A percentile compares a stretch with the other conserved stretches of the same genome.
phyloP scores from a whole-genome alignment of 1,284 basidiomycete species.

The Naganishia cerealis region DNA sequence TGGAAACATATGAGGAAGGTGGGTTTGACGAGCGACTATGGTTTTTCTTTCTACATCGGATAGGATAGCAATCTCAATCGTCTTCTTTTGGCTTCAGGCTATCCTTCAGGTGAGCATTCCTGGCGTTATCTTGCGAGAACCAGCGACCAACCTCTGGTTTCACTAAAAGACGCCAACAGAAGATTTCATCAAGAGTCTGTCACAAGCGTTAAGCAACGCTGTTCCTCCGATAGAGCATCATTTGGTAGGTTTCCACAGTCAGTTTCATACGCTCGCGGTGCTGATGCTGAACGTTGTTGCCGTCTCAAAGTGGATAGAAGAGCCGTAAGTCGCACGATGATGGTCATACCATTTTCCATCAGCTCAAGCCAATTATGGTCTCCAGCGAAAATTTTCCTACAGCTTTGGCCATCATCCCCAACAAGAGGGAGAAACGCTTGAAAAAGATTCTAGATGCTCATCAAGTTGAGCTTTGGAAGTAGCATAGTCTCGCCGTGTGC shows the following conservation, averaged over 20 bases:
- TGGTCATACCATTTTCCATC: background rate
- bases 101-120: slow-evolving; percentile 20
- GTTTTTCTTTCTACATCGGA: background rate
- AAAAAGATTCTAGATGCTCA: slow-evolving; percentile 54
- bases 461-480: slow-evolving; percentile 48
- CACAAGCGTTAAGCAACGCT: slow-evolving; percentile 42
- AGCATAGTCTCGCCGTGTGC: slow-evolving; percentile 4
- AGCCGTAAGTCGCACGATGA: slow-evolving; percentile 50
- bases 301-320: slow-evolving; percentile 55
- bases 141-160: background rate
- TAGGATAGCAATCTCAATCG: background rate
- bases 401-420: slow-evolving; percentile 57
- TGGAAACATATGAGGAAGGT: slow-evolving; percentile 53
- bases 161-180: slow-evolving; percentile 45
- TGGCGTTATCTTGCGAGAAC: background rate
- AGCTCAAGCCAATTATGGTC: background rate
- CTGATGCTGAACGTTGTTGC: background rate
- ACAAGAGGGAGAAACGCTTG: slow-evolving; percentile 55
- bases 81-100: slow-evolving; percentile 1
- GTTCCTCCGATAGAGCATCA: slow-evolving; percentile 48
- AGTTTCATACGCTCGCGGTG: background rate
- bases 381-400: slow-evolving; percentile 54
- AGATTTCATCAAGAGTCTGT: slow-evolving; percentile 43
- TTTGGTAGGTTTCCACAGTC: slow-evolving; percentile 35
- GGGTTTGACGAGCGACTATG: slow-evolving; percentile 19